Evolutionary conservation across 2,329 filamentous ascomycete genomes (phyloP), one percentile per base, ranked within the genome.

Genomic region (Plenodomus tracheiphilus): DNA sequence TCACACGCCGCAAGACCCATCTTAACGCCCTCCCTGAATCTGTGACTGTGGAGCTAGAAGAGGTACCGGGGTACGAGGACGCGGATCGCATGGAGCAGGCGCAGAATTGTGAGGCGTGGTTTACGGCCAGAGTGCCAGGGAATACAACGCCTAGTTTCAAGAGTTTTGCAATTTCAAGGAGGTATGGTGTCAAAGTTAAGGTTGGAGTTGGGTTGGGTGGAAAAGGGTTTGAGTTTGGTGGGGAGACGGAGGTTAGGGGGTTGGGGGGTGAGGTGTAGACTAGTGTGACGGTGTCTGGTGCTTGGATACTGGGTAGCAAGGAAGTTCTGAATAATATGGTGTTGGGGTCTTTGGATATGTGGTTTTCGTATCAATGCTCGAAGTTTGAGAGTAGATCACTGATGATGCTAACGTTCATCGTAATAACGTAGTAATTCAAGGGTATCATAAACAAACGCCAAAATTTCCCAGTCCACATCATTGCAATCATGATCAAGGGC

Each of bases 141-240:
- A 44, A 35, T n/a, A 62, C 51, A 37, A 36, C 56, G 5, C 59
- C 64, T 30, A 59, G 54, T 30, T 67, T 67, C 32, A 39, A 39
- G 30, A 59, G 57, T 28, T 67, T 64, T 49, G 64, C 62, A 4
- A 53, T 67, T 25, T 48, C 42, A 15, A 47, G 62, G 30, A 32
- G 16, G 10, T 67, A 67, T 52, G 47, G 54, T 39, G 22, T 66
- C 2, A 65, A 58, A 47, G 47, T 56, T 1, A 58, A 51, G 46
- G 13, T 62, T 16, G 47, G 38, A 8, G 30, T 58, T 2, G 55
- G 59, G 37, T 18, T 58, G 35, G 60, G 47, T 1, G 63, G 49
- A 34, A 62, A 62, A 57, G 54, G 52, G 40, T 65, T 63, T 52
- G 57, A 51, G 32, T 20, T 38, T 30, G 51, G 55, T 30, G 41